phyloP scores from a whole-genome alignment of 176 grass and related monocot species.

The Puccinellia tenuiflora region DNA sequence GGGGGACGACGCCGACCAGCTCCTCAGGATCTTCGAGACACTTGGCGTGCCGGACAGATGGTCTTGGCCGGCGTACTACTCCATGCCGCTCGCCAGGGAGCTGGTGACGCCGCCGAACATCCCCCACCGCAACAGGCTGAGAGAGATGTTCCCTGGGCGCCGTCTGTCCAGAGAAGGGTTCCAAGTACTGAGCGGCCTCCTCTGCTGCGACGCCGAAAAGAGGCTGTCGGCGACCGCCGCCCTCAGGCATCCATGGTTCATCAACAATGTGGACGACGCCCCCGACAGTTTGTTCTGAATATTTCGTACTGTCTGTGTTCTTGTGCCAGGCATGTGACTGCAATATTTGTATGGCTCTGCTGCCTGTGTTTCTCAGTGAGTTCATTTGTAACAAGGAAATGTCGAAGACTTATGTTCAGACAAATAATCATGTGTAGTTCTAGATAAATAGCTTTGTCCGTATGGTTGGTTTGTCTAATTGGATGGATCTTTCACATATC shows the following conservation, averaged over 20 bases:
- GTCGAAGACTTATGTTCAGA: not conserved
- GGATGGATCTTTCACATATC: not conserved
- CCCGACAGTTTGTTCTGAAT: not conserved
- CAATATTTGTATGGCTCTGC: not conserved
- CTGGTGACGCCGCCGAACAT: constrained; percentile 6
- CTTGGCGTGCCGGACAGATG: not conserved
- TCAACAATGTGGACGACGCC: not conserved
- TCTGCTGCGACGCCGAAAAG: not conserved
- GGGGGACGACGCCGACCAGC: not conserved
- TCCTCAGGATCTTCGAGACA: not conserved
- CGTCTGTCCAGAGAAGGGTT: not conserved
- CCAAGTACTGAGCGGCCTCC: constrained; percentile 9
- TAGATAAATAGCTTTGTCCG: not conserved
- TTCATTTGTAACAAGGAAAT: not conserved
- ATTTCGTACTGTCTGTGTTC: not conserved
- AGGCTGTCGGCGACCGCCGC: not conserved
- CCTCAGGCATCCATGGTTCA: not conserved
- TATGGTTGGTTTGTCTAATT: not conserved
- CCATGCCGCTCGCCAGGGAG: not conserved
- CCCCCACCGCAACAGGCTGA: not conserved
- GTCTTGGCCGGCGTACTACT: not conserved
- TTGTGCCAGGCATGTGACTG: not conserved
- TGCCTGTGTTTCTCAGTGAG: not conserved
- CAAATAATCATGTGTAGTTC: not conserved
- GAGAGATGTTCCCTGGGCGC: not conserved